Evolutionary conservation across 2,329 filamentous ascomycete species (phyloP), one percentile per base, ranked within the genome.

Genomic region (Dactylellina drechsleri): DNA sequence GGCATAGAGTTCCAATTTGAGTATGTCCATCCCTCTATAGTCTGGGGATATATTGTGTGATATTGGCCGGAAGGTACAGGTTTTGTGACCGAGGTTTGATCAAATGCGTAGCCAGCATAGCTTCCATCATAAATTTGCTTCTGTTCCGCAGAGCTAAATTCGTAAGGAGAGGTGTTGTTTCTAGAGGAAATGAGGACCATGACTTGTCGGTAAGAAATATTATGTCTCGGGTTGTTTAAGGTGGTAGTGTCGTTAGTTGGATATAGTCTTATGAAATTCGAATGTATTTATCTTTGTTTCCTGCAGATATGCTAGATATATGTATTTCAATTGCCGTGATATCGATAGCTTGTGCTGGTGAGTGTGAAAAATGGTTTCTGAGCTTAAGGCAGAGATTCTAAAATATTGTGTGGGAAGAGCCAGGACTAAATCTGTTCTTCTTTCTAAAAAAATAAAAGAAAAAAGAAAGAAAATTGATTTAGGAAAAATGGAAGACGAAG

Each of bases 141-240:
- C 41, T 43, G 40, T 31, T 60, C 56, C 50, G 16, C 23, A 45
- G 28, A 58, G 13, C 31, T 57, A 49, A 26, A 26, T 15, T 56
- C 54, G 23, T 60, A 66, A 52, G 47, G 15, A 18, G n/a, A 23
- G 41, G 16, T 43, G 23, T 49, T 26, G 15, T 36, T 18, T 70
- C 56, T 16, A 36, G 36, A 36, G n/a, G 40, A 57, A 13, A 41
- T 67, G 15, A 52, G 41, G 47, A 70, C 60, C 60, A 64, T 64
- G 47, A 43, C 47, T 64, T 54, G 58, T 49, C 4, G 16, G 16
- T 23, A 26, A 18, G 41, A 13, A 16, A 45, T 16, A 16, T 15
- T 3, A 45, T 45, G 2, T 45, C 4, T 45, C 12, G 47, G 16
- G 28, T 41, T 18, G 47, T 41, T 12, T n/a, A 40, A n/a, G 26